Base-by-base conservation (phyloP, 768 basidiomycete species). In the Tephrocybe sp. region DNA sequence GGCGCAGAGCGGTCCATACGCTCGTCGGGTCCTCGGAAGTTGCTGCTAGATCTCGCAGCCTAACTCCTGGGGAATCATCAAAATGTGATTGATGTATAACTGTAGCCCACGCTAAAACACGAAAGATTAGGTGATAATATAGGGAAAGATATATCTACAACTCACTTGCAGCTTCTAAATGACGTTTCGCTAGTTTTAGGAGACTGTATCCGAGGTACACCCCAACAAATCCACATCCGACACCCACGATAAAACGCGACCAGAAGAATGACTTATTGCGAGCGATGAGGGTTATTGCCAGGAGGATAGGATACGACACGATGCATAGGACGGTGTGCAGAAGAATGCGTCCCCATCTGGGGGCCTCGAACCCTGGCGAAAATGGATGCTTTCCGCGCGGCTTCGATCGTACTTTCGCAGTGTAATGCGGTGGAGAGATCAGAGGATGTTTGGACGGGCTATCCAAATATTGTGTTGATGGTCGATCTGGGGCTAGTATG, bases 51-150 rank as follows among this genome's bases (percentile, higher is more conserved):
- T 74, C 73, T 48, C 61, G 65, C 25, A 76, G 36, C 32, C 65
- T 55, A 11, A 75, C 59, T 12, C 75, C 74, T 7, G 70, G 65
- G 7, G 51, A 50, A 37, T 62, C 55, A 21, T 58, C 33, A 45
- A 61, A 57, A 17, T 62, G 62, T 23, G 73, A 74, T 53, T 71
- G 71, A 40, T 76, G 73, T 12, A 76, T 73, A 10, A 76, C 56
- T 3, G 74, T 76, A 3, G 74, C 74, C 74, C 75, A 76, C 2
- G 71, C 74, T 76, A 36, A 48, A 41, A 30, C 49, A 47, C 23
- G 28, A 20, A 15, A 9, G 10, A 39, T 38, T 42, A 20, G 28
- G 28, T n/a, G 12, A 42, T 9, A 14, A 41, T n/a, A 47, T 23
- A 12, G 32, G 8, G 7, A 20, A 20, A 33, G 3, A 21, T 15